Percentiles rank a stretch among this genome's conserved stretches.
Evolutionary conservation across 2,329 filamentous ascomycete species (phyloP).

Genomic region (Elsinoe australis): DNA sequence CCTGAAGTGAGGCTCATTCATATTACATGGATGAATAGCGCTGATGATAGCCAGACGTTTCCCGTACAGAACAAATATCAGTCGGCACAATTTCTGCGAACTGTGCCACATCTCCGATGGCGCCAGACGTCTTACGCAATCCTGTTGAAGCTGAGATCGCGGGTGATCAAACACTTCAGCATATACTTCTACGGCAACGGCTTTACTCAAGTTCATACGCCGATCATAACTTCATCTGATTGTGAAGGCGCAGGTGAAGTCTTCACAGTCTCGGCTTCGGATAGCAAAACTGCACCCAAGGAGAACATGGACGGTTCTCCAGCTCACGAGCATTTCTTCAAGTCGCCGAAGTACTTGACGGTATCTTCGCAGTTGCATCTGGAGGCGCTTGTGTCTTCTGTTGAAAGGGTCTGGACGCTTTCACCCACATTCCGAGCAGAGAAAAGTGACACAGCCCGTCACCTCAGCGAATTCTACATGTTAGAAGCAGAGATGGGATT

Average conservation of each 20-base stretch:
- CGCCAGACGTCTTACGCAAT: slow-evolving; percentile 75
- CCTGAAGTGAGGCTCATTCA: slow-evolving; percentile 54
- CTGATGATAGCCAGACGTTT: slow-evolving; percentile 56
- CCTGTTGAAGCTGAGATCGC: slow-evolving; percentile 73
- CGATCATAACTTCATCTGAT: slow-evolving; percentile 91
- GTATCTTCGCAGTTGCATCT: slow-evolving; percentile 93
- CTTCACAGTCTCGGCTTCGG: slow-evolving; percentile 55
- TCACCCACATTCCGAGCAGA: slow-evolving; percentile 93
- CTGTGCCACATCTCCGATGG: slow-evolving; percentile 76
- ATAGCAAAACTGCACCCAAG: slow-evolving; percentile 32
- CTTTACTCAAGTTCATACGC: slow-evolving; percentile 81
- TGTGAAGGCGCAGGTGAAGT: slow-evolving; percentile 96
- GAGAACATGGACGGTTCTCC: slow-evolving; percentile 26
- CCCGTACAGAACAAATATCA: slow-evolving; percentile 97
- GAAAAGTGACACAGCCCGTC: slow-evolving; percentile 83
- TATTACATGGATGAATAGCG: slow-evolving; percentile 3
- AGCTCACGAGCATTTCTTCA: slow-evolving; percentile 74
- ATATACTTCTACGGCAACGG: slow-evolving; percentile 64
- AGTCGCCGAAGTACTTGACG: slow-evolving; percentile 82
- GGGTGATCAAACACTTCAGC: slow-evolving; percentile 64
- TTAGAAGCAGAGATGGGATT: slow-evolving; percentile 87
- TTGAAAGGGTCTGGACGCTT: slow-evolving; percentile 87
- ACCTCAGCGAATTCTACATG: slow-evolving; percentile 98
- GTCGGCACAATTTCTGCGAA: slow-evolving; percentile 77
- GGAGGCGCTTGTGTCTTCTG: slow-evolving; percentile 79